Percentiles rank a stretch among this genome's conserved stretches.
phyloP scores from a whole-genome alignment of 345 rosid species.

The Anastatica hierochuntica region DNA sequence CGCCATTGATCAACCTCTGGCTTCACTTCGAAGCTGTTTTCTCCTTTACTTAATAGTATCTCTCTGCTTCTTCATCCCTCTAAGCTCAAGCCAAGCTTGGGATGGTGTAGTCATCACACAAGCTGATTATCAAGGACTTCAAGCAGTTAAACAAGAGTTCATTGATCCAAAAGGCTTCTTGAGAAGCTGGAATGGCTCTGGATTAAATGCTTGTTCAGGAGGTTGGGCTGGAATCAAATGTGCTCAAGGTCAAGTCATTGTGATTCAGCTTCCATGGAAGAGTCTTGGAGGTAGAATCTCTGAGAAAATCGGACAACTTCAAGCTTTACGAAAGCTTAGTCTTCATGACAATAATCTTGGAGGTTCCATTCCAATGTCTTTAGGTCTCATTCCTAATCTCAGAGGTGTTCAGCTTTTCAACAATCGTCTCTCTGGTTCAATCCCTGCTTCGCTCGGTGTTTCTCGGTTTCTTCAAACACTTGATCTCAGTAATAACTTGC shows the following conservation, averaged over 20 bases:
- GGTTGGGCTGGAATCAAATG: conserved; percentile 93
- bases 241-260: conserved; percentile 77
- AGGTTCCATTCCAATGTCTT: conserved; percentile 51
- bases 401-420: conserved; percentile 89
- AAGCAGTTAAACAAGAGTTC: conserved; percentile 54
- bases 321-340: conserved; percentile 68
- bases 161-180: conserved; percentile 60
- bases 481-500: conserved; percentile 61
- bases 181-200: conserved; percentile 73
- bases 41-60: conserved; percentile 8
- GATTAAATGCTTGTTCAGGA: conserved; percentile 73
- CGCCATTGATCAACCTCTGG: conserved; percentile 12
- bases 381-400: conserved; percentile 64
- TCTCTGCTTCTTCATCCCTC: conserved; percentile 14
- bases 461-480: conserved; percentile 63
- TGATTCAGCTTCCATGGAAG: conserved; percentile 89
- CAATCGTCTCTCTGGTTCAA: conserved; percentile 67
- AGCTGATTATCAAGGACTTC: conserved; percentile 71
- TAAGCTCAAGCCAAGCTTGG: conserved; percentile 38
- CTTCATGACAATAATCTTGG: conserved; percentile 66
- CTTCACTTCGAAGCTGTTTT: conserved; percentile 20
- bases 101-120: conserved; percentile 71
- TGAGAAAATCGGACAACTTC: conserved; percentile 78
- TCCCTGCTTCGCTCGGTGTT: conserved; percentile 67
- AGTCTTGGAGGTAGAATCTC: conserved; percentile 71